Evolutionary conservation across 768 basidiomycete species (phyloP).

Genomic region (Naganishia antarctica): DNA sequence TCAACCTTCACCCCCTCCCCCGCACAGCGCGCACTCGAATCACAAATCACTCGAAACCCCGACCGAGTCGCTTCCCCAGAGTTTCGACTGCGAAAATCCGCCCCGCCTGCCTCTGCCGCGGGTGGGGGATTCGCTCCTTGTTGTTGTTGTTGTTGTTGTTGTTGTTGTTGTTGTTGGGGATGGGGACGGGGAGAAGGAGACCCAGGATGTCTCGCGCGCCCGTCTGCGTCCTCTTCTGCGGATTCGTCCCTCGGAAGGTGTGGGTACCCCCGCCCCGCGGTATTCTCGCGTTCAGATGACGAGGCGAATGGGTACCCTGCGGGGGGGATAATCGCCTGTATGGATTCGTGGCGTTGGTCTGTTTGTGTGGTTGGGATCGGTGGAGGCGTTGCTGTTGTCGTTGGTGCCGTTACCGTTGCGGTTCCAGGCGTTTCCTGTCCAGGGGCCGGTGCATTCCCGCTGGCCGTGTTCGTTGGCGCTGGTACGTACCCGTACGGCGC

Average conservation of each 20-base stretch:
- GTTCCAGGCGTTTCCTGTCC: neutral
- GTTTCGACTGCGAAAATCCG: constrained; percentile 19
- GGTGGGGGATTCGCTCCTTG: too few species aligned
- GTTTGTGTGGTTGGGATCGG: too few species aligned
- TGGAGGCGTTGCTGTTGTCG: too few species aligned
- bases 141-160: neutral
- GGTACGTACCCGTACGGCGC: neutral
- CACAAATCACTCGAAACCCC: constrained; percentile 21
- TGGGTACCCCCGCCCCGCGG: neutral
- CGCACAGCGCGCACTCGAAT: constrained; percentile 11
- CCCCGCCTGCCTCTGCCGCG: too few species aligned
- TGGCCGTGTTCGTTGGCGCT: neutral
- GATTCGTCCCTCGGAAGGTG: neutral
- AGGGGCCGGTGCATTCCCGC: too few species aligned
- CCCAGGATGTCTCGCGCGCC: neutral
- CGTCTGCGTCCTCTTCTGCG: constrained; percentile 4
- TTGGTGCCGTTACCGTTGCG: neutral
- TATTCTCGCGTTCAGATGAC: constrained; percentile 10
- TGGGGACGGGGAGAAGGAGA: neutral
- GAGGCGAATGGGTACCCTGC: constrained; percentile 3
- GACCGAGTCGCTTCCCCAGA: constrained; percentile 22
- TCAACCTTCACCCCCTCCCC: neutral
- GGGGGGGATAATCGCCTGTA: neutral
- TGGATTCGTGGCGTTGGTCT: too few species aligned
- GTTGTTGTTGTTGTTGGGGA: neutral